These are phyloP conservation scores for Apiotrichum akiyoshidainum DNA, from an alignment of 1,284 basidiomycete genomes.

Conservation along the genomic window DNA sequence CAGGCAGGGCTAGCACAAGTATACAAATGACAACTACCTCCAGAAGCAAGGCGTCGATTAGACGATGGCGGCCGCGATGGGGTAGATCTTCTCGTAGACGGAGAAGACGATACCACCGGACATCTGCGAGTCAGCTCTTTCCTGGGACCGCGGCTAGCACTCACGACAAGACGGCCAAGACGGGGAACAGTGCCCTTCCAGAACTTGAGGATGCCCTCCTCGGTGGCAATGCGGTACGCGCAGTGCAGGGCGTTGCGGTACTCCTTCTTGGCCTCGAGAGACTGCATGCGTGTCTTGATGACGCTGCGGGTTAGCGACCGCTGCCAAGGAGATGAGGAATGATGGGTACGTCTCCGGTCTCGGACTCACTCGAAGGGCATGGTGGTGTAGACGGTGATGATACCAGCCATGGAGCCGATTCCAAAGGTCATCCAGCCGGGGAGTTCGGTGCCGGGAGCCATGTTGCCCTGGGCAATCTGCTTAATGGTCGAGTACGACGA, in stretches of 20 bases:
- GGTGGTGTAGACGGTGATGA: slow-evolving; percentile 85
- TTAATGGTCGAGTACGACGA: slow-evolving; percentile 92
- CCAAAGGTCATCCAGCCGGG: slow-evolving; percentile 88
- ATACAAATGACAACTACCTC: too few relatives aligned
- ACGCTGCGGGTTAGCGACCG: slow-evolving; percentile 59
- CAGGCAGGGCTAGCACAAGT: too few relatives aligned
- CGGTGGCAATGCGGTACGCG: slow-evolving; percentile 82
- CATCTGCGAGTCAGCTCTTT: slow-evolving; percentile 55
- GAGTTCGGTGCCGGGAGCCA: slow-evolving; percentile 75
- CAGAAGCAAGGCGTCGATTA: background rate
- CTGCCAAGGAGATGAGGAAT: too few relatives aligned
- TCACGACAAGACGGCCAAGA: slow-evolving; percentile 74
- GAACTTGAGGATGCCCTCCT: slow-evolving; percentile 82
- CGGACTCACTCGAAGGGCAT: slow-evolving; percentile 83
- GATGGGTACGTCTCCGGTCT: too few relatives aligned
- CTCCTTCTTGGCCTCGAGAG: slow-evolving; percentile 72
- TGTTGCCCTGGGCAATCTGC: slow-evolving; percentile 81
- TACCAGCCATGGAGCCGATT: slow-evolving; percentile 86
- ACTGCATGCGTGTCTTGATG: slow-evolving; percentile 97
- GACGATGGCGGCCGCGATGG: slow-evolving; percentile 26
- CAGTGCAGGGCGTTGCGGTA: slow-evolving; percentile 94
- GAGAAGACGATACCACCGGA: slow-evolving; percentile 95
- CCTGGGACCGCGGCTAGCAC: slow-evolving; percentile 40
- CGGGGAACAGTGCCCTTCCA: slow-evolving; percentile 96
- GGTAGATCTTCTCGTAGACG: slow-evolving; percentile 66